Evolutionary conservation across 2,329 filamentous ascomycete genomes (phyloP), one percentile per base, ranked within the genome.

Genomic region (Diaporthe capsici): DNA sequence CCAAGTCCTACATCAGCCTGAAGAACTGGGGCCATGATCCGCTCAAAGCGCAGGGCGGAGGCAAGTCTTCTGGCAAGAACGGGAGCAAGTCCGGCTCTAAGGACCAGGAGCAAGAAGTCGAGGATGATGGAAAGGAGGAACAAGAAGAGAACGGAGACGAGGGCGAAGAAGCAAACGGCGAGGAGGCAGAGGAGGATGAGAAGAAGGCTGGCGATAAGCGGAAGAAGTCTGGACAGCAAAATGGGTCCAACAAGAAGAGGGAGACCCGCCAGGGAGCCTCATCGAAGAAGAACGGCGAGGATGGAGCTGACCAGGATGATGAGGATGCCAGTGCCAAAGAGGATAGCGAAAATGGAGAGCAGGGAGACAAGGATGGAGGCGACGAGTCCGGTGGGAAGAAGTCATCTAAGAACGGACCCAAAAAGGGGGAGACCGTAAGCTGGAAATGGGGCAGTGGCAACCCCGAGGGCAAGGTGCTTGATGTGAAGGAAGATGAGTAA

Each of bases 1-100:
- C 86, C 47, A 88, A 88, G 77, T 88, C 86, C 0, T 92, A 92
- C 65, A 76, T 75, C 39, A 90, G 88, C 6, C 82, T 92, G 78
- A 92, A 92, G 85, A 92, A 92, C 76, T 92, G 90, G 90, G 88
- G 88, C 0, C 88, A 90, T 77, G 89, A 91, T 80, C 82, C 86
- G 28, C 81, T 89, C 75, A 90, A 90, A 79, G 83, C 83, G 2
- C 77, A 79, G 1, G 78, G 77, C 1, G 78, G 78, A 20, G 71
- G 76, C 9, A 75, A 78, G 4, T 49, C 70, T 9, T 61, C 72
- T 7, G 22, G 63, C 8, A 72, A 72, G n/a, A 51, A 49, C 9
- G 67, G 68, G 12, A 47, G 39, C 51, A 75, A 75, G 53, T 70
- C 75, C 4, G n/a, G 28, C 17, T 72, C n/a, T 63, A 79, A 57